Percentiles rank a stretch among this genome's conserved stretches.
Conservation (phyloP, 2,329 filamentous ascomycete species). For the Colletotrichum musae region DNA sequence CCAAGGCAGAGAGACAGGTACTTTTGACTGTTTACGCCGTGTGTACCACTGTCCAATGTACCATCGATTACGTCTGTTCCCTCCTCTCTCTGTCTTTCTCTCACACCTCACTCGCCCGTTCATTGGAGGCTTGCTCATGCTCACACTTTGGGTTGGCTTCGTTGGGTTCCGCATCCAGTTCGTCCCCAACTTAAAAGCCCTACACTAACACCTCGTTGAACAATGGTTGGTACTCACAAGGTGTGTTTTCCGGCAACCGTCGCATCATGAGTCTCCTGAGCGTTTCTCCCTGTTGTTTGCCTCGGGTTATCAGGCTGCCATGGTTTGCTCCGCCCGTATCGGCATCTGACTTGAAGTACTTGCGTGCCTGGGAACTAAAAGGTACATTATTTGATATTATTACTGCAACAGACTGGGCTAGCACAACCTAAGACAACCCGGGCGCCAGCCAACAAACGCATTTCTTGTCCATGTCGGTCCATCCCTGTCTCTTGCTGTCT, state of each 20-base stretch:
- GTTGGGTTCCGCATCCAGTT: conserved; percentile 21
- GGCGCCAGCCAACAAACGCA: conserved; percentile 26
- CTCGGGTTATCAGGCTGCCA: neutral
- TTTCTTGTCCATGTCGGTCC: conserved; percentile 29
- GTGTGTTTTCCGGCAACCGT: neutral
- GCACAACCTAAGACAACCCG: conserved; percentile 38
- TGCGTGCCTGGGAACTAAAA: neutral
- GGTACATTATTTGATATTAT: conserved; percentile 18
- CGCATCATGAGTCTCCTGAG: neutral
- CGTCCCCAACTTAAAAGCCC: conserved; percentile 27
- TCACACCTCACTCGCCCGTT: neutral
- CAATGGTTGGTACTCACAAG: neutral
- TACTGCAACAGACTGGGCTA: conserved; percentile 30
- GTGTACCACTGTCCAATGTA: conserved; percentile 18
- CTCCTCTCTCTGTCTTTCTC: neutral
- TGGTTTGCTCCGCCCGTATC: neutral
- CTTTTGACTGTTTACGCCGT: conserved; percentile 6
- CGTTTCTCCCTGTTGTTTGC: conserved; percentile 1
- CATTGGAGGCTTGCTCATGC: no score
- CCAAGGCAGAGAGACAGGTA: neutral
- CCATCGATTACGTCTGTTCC: conserved; percentile 20
- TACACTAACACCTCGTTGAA: neutral
- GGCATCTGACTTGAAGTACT: conserved; percentile 6
- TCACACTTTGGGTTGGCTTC: conserved; percentile 11
- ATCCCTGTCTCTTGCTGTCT: conserved; percentile 18